These are phyloP conservation scores for Dactylorhiza incarnata DNA, from an alignment of 106 monocot species.

Conservation along the genomic window DNA sequence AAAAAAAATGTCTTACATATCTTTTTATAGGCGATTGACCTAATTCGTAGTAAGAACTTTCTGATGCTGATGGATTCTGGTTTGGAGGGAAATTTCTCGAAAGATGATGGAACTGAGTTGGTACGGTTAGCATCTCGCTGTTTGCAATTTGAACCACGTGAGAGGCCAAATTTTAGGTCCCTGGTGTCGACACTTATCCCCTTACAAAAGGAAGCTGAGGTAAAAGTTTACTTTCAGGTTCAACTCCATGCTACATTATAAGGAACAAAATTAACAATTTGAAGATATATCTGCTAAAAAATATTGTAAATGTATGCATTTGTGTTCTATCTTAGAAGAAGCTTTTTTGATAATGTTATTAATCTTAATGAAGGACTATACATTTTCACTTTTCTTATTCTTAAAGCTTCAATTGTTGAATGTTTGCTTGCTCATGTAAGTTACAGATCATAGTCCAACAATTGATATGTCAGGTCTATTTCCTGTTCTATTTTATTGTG, in stretches of 20 bases:
- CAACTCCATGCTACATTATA: background rate
- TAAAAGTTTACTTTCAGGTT: slow-evolving; percentile 15
- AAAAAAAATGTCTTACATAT: background rate
- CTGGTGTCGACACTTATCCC: slow-evolving; percentile 45
- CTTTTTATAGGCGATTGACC: slow-evolving; percentile 69
- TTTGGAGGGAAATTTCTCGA: slow-evolving; percentile 86
- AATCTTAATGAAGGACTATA: background rate
- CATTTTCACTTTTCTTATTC: background rate
- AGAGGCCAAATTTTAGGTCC: slow-evolving; percentile 80
- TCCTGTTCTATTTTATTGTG: background rate
- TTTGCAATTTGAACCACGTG: slow-evolving; percentile 80
- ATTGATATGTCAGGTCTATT: background rate
- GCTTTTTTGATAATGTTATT: background rate
- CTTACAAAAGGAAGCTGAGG: slow-evolving; percentile 77
- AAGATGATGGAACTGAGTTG: slow-evolving; percentile 80
- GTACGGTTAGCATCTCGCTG: slow-evolving; percentile 86
- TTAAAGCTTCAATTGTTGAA: slow-evolving; percentile 3
- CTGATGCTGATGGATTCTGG: slow-evolving; percentile 80
- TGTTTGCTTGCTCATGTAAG: background rate
- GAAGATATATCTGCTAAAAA: background rate
- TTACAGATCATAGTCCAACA: background rate
- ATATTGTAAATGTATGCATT: background rate
- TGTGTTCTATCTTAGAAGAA: background rate
- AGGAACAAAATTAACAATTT: background rate
- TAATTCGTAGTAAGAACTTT: slow-evolving; percentile 83